Conservation (phyloP, 1,284 basidiomycete species). For the Trichosporon faecale region DNA sequence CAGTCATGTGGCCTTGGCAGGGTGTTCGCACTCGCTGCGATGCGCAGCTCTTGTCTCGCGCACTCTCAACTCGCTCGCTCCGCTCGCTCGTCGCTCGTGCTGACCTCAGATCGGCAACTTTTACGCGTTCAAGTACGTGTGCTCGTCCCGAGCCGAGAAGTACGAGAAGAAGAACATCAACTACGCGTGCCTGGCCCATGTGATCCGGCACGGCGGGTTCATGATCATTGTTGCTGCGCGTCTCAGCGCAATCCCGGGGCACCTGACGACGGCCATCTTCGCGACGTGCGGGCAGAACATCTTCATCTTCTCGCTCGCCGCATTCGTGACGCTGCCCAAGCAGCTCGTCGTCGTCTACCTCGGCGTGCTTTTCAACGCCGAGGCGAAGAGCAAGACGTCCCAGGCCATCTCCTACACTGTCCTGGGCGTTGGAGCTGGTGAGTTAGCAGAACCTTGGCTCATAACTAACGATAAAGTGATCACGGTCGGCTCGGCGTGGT, state of each 20-base stretch:
- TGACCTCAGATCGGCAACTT: conserved; percentile 41
- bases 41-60: no score
- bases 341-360: conserved; percentile 70
- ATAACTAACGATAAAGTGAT: conserved; percentile 54
- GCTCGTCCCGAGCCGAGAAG: conserved; percentile 64
- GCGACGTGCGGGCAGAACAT: conserved; percentile 74
- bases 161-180: conserved; percentile 66
- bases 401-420: conserved; percentile 61
- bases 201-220: conserved; percentile 76
- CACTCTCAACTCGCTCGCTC: not conserved
- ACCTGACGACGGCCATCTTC: conserved; percentile 61
- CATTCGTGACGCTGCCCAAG: conserved; percentile 72
- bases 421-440: conserved; percentile 59
- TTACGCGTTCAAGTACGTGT: conserved; percentile 53
- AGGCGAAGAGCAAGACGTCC: conserved; percentile 53
- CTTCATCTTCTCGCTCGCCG: conserved; percentile 65
- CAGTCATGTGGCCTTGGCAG: no score
- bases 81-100: conserved; percentile 27
- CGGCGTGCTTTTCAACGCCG: conserved; percentile 60
- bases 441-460: conserved; percentile 8
- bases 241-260: conserved; percentile 73
- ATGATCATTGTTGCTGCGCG: conserved; percentile 69
- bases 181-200: conserved; percentile 73
- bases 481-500: conserved; percentile 77
- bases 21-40: no score